Evolutionary conservation across 306 rosid species (phyloP).

Genomic region (Prinsepia uniflora): DNA sequence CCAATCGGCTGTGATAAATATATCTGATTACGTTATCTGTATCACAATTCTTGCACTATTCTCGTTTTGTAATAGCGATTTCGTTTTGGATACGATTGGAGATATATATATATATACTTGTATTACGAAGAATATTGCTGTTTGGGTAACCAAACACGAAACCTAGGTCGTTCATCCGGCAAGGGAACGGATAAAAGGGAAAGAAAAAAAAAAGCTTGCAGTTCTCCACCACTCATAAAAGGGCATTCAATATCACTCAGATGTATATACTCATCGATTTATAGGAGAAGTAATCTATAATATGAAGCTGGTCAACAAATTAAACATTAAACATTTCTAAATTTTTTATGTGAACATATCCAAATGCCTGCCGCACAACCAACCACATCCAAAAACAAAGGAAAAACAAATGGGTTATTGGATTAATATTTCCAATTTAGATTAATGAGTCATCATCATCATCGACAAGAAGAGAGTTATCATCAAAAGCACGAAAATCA

Average conservation of each 20-base stretch:
- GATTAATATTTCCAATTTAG: conserved; percentile 12
- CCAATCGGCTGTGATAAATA: too few relatives aligned
- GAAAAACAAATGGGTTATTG: conserved; percentile 12
- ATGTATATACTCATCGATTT: neutral
- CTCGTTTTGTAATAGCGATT: too few relatives aligned
- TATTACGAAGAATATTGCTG: neutral
- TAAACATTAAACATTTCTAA: conserved; percentile 4
- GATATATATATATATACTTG: too few relatives aligned
- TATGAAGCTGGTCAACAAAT: conserved; percentile 23
- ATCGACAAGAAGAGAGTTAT: conserved; percentile 18
- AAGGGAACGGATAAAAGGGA: conserved; percentile 67
- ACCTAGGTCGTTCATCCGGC: conserved; percentile 63
- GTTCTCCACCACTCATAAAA: conserved; percentile 63
- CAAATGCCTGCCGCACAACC: conserved; percentile 17
- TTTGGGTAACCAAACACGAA: conserved; percentile 55
- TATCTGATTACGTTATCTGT: too few relatives aligned
- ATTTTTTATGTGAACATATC: conserved; percentile 25
- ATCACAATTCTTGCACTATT: too few relatives aligned
- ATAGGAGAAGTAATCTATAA: neutral
- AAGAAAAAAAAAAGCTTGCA: conserved; percentile 69
- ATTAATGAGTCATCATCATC: conserved; percentile 13
- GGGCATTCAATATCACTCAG: conserved; percentile 42
- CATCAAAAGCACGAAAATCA: conserved; percentile 28
- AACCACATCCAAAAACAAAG: neutral
- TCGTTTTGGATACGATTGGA: too few relatives aligned